phyloP scores from a whole-genome alignment of 2,329 filamentous ascomycete genomes.

The Alternaria sp. region DNA sequence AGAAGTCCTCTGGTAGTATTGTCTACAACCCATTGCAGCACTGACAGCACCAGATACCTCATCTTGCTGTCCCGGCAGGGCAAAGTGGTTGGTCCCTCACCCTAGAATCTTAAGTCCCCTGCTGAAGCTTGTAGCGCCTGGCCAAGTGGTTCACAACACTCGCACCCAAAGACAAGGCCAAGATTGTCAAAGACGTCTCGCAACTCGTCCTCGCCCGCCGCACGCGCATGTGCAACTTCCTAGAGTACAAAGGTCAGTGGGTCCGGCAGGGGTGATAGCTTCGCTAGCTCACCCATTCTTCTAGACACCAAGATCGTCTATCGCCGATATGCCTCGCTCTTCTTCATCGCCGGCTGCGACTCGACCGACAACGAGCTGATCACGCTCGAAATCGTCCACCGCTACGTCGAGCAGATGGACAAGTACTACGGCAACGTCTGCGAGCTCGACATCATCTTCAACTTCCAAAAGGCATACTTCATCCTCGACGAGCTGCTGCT shows the following conservation, averaged over 20 bases:
- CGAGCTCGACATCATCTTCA: slow-evolving; percentile 99
- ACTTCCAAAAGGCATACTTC: slow-evolving; percentile 99
- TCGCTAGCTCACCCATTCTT: slow-evolving; percentile 39
- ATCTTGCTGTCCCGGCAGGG: slow-evolving; percentile 97
- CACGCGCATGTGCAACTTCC: slow-evolving; percentile 99
- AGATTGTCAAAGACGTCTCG: slow-evolving; percentile 99
- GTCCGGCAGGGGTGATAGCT: slow-evolving; percentile 23
- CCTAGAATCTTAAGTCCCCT: slow-evolving; percentile 35
- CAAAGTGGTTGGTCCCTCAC: slow-evolving; percentile 83
- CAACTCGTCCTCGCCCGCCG: slow-evolving; percentile 94
- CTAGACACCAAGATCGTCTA: slow-evolving; percentile 98
- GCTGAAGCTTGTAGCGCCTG: slow-evolving; percentile 73
- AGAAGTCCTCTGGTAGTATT: slow-evolving; percentile 25
- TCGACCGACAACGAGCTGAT: slow-evolving; percentile 99
- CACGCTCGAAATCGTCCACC: slow-evolving; percentile 97
- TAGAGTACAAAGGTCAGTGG: slow-evolving; percentile 91
- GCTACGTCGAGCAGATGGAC: slow-evolving; percentile 99
- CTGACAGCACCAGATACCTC: slow-evolving; percentile 73
- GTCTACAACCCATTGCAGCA: not conserved
- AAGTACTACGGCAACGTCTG: slow-evolving; percentile 99
- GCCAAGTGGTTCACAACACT: slow-evolving; percentile 99
- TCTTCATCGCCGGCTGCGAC: slow-evolving; percentile 97
- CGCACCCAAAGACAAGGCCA: slow-evolving; percentile 97
- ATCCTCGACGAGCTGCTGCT: slow-evolving; percentile 96
- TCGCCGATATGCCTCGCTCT: slow-evolving; percentile 96